Evolutionary conservation across 345 rosid genomes (phyloP).

Genomic region (Gossypium arboreum): DNA sequence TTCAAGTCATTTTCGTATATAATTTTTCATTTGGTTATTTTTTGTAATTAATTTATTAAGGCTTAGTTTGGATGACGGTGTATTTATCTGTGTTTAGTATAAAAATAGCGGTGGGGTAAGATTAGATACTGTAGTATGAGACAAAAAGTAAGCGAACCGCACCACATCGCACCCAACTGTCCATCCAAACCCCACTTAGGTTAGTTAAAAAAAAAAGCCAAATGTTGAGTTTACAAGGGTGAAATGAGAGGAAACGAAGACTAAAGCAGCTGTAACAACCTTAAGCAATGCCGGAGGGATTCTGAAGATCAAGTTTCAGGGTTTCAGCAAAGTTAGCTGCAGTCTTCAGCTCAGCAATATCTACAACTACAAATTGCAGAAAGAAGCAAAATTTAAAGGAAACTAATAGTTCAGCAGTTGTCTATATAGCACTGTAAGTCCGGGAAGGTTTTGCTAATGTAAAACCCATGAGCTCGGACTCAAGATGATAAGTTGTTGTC

Average conservation of each 20-base stretch:
- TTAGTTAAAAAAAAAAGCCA: no score
- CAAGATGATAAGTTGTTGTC: neutral
- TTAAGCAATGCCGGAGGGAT: neutral
- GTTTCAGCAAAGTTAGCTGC: neutral
- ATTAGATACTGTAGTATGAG: no score
- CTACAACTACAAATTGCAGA: neutral
- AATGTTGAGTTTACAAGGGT: neutral
- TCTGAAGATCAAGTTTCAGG: neutral
- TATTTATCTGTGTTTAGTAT: rapidly evolving
- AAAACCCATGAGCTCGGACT: neutral
- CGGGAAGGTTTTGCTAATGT: neutral
- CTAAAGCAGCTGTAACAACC: neutral
- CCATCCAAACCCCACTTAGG: no score
- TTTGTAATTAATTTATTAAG: no score
- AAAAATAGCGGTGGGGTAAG: rapidly evolving
- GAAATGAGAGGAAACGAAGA: neutral
- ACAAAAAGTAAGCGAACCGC: no score
- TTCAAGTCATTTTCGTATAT: no score
- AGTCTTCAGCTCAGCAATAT: neutral
- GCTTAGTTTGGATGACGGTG: no score
- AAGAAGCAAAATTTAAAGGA: neutral
- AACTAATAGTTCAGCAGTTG: neutral
- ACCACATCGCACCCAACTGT: no score
- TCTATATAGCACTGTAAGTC: neutral
- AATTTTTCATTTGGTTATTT: no score